These are phyloP conservation scores for Coix lacrymajobi DNA, from an alignment of 176 grass and related monocot genomes.

Conservation along the genomic window DNA sequence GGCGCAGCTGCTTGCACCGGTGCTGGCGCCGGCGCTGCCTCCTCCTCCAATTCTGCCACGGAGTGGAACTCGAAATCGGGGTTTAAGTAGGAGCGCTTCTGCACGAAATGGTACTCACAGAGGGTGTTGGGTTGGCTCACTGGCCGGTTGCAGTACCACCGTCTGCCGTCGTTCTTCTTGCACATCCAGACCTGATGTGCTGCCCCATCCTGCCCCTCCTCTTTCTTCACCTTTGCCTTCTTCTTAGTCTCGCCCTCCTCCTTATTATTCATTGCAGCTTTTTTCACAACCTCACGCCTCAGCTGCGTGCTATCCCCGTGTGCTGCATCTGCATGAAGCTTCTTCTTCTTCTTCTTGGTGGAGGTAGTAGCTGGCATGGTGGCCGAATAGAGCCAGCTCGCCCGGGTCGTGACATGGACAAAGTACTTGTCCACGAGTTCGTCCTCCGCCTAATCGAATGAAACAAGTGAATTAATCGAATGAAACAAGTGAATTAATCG, in stretches of 20 bases:
- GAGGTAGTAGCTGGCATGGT: background rate
- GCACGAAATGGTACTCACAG: constrained; percentile 35
- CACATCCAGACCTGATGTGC: background rate
- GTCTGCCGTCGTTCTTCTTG: constrained; percentile 54
- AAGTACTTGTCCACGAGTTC: constrained; percentile 27
- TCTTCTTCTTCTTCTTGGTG: background rate
- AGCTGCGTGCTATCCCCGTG: too few relatives aligned
- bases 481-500: constrained; percentile 2
- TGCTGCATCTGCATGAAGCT: background rate
- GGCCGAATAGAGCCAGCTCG: constrained; percentile 25
- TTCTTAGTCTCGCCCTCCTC: background rate
- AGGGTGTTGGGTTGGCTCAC: constrained; percentile 27
- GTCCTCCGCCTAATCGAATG: constrained; percentile 27
- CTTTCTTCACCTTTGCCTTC: constrained; percentile 7
- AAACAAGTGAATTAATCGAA: constrained; percentile 7
- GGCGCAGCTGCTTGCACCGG: background rate
- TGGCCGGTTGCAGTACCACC: constrained; percentile 24
- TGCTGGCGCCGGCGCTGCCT: background rate
- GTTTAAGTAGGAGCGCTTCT: constrained; percentile 8
- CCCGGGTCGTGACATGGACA: background rate
- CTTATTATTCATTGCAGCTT: background rate
- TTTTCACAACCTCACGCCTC: background rate
- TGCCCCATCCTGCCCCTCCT: background rate
- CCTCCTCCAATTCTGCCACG: too few relatives aligned
- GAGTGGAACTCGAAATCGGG: background rate